These are phyloP conservation scores for Pseudohalonectria lignicola DNA, from an alignment of 2,329 filamentous ascomycete genomes.

Conservation along the genomic window DNA sequence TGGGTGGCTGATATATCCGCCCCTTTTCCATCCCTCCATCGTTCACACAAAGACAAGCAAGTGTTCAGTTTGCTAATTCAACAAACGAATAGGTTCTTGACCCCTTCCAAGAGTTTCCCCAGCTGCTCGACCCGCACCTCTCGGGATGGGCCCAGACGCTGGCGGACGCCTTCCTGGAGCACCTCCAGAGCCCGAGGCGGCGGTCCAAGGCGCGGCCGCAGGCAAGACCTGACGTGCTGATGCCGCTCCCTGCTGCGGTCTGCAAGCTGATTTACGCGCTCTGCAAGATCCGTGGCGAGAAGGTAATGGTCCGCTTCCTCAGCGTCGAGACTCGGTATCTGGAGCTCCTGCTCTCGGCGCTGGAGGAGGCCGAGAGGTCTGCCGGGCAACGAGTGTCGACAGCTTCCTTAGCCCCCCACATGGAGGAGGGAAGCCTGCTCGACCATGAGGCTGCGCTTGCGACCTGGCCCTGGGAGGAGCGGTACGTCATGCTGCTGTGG, in stretches of 20 bases:
- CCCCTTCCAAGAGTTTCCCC: slow-evolving; percentile 89
- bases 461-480: slow-evolving; percentile 69
- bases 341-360: slow-evolving; percentile 64
- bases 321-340: slow-evolving; percentile 83
- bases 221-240: slow-evolving; percentile 25
- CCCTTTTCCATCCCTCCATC: background rate
- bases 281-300: slow-evolving; percentile 89
- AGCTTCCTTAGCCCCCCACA: background rate
- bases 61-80: background rate
- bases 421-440: background rate
- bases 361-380: slow-evolving; percentile 47
- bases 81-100: slow-evolving; percentile 59
- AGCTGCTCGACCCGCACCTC: slow-evolving; percentile 79
- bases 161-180: slow-evolving; percentile 64
- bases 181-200: slow-evolving; percentile 33
- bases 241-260: slow-evolving; percentile 57
- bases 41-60: background rate
- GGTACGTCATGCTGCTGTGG: slow-evolving; percentile 83
- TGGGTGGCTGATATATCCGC: slow-evolving; percentile 12
- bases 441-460: no score
- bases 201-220: slow-evolving; percentile 13
- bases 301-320: slow-evolving; percentile 82
- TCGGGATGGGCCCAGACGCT: slow-evolving; percentile 64
- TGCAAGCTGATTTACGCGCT: slow-evolving; percentile 77
- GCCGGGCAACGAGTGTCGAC: slow-evolving; percentile 3